phyloP scores from a whole-genome alignment of 208 protist species.

The Herpetomonas muscarum region DNA sequence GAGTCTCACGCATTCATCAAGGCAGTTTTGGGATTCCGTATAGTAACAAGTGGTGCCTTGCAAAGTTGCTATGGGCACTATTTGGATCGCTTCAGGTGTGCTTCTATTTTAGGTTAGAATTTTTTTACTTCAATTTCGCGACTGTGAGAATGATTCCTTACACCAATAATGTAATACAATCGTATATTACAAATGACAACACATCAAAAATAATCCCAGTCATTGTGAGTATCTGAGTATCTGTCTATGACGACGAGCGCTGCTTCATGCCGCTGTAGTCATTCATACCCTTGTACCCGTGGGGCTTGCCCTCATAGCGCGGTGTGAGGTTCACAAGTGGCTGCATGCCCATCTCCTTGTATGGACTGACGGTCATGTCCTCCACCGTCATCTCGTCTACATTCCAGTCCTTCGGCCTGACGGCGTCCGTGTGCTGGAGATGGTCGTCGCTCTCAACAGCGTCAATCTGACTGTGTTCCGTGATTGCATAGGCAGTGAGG shows the following conservation, averaged over 20 bases:
- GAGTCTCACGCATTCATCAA: no score
- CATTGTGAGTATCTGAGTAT: no score
- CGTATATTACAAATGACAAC: no score
- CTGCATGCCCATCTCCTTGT: constrained; percentile 87
- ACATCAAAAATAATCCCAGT: no score
- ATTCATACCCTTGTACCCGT: constrained; percentile 66
- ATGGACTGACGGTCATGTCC: constrained; percentile 46
- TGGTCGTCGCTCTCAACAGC: constrained; percentile 74
- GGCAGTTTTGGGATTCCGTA: no score
- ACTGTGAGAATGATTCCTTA: no score
- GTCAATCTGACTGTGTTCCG: constrained; percentile 66
- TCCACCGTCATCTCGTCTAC: constrained; percentile 76
- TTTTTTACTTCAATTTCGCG: no score
- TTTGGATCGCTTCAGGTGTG: no score
- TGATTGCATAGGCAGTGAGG: constrained; percentile 50
- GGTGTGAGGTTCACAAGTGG: constrained; percentile 63
- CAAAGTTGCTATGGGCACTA: no score
- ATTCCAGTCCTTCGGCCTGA: constrained; percentile 76
- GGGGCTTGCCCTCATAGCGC: constrained; percentile 75
- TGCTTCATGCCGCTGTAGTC: constrained; percentile 85
- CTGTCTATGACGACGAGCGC: constrained; percentile 19
- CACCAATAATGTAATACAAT: no score
- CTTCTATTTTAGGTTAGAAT: no score
- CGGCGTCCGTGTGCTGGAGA: constrained; percentile 42
- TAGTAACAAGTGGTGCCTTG: no score